Percentiles rank a stretch among this genome's conserved stretches.
phyloP scores from a whole-genome alignment of 306 rosid species.

The Begonia fuchsioides region DNA sequence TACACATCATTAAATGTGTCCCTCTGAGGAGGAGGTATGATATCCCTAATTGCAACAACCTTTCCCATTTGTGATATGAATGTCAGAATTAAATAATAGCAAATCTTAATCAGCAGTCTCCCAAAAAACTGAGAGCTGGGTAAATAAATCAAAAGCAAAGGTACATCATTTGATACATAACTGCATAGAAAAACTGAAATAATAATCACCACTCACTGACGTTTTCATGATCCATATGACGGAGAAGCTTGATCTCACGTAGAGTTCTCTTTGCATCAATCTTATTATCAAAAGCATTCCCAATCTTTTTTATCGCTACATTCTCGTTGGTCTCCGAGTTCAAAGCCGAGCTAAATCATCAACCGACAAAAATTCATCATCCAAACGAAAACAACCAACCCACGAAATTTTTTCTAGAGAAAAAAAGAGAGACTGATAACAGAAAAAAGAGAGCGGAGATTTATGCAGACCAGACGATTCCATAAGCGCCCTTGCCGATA shows the following conservation, averaged over 20 bases:
- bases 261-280: slow-evolving; percentile 96
- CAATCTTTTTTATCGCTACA: slow-evolving; percentile 90
- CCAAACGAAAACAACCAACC: neutral
- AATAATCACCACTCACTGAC: slow-evolving; percentile 31
- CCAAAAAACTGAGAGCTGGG: neutral
- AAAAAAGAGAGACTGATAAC: neutral
- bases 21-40: slow-evolving; percentile 86
- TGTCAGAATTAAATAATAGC: neutral
- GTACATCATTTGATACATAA: neutral
- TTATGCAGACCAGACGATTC: slow-evolving; percentile 70
- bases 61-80: slow-evolving; percentile 12
- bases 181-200: neutral
- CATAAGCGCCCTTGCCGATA: slow-evolving; percentile 94
- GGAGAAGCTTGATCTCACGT: slow-evolving; percentile 94
- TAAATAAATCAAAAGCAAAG: neutral
- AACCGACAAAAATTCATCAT: neutral
- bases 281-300: slow-evolving; percentile 86
- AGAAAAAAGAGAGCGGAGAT: neutral
- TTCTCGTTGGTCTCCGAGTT: slow-evolving; percentile 83
- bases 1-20: slow-evolving; percentile 70
- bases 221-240: slow-evolving; percentile 97
- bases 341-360: slow-evolving; percentile 46
- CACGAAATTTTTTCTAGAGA: too few species aligned
- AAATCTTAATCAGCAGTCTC: neutral
- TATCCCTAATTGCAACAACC: slow-evolving; percentile 93